phyloP scores from a whole-genome alignment of 1,139 yeast genomes.

The Pichia sp. region DNA sequence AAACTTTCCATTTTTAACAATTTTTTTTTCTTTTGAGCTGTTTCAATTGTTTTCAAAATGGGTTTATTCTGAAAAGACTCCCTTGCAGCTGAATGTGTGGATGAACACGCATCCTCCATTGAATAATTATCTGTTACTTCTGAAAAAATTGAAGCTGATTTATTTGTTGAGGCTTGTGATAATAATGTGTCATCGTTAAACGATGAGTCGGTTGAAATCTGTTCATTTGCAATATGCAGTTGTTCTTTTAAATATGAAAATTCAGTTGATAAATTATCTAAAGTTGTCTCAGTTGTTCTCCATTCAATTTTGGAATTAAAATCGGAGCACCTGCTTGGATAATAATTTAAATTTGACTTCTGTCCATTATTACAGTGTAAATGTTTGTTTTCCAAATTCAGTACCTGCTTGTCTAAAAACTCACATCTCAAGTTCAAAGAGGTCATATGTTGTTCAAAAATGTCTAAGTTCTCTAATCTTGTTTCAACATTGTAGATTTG shows the following conservation, averaged over 20 bases:
- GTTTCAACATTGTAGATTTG: slow-evolving; percentile 18
- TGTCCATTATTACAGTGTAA: slow-evolving; percentile 17
- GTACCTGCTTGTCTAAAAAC: slow-evolving; percentile 36
- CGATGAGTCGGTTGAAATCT: slow-evolving; percentile 4
- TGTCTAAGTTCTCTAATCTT: slow-evolving; percentile 25
- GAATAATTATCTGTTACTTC: slow-evolving; percentile 6
- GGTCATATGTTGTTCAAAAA: slow-evolving; percentile 31
- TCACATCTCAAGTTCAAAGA: slow-evolving; percentile 34
- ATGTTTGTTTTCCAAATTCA: slow-evolving; percentile 30
- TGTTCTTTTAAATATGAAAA: slow-evolving; percentile 35
- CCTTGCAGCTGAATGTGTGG: neutral
- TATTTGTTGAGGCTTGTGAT: neutral
- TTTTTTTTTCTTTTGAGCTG: slow-evolving; percentile 11
- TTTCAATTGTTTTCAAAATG: neutral
- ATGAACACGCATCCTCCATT: slow-evolving; percentile 6
- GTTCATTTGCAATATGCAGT: slow-evolving; percentile 20
- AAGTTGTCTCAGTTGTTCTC: slow-evolving; percentile 42
- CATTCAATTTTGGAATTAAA: slow-evolving; percentile 27
- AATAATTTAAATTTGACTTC: slow-evolving; percentile 14
- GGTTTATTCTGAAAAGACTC: neutral
- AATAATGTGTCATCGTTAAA: slow-evolving; percentile 2
- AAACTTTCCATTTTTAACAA: slow-evolving; percentile 29
- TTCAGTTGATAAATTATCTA: slow-evolving; percentile 45
- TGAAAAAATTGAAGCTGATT: slow-evolving; percentile 10
- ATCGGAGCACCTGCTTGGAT: neutral